Conservation (phyloP, 805 yeast species). For the Scheffersomyces amazonensis region DNA sequence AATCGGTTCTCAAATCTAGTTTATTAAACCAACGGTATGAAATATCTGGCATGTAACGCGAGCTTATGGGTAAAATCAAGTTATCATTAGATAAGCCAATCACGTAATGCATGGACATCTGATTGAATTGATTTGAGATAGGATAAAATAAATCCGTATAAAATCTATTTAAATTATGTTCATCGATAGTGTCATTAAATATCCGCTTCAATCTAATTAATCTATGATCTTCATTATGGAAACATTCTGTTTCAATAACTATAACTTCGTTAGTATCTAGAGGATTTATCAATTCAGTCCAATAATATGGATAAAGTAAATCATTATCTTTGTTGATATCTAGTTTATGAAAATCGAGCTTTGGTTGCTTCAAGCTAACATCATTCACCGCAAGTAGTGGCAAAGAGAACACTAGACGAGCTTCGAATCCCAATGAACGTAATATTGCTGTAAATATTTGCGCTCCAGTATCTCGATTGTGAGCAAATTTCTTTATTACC, state of each 20-base stretch:
- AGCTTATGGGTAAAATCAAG: constrained; percentile 22
- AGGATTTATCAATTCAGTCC: constrained; percentile 36
- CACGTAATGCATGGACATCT: constrained; percentile 30
- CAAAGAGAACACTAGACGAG: constrained; percentile 28
- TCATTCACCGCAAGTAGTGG: constrained; percentile 19
- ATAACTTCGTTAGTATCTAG: constrained; percentile 19
- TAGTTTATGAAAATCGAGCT: constrained; percentile 15
- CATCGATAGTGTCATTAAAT: not conserved
- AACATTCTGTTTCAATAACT: constrained; percentile 25
- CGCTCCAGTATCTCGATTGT: constrained; percentile 32
- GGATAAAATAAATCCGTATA: constrained; percentile 20
- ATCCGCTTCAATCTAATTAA: constrained; percentile 18
- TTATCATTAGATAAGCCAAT: constrained; percentile 15
- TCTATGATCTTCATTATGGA: constrained; percentile 23
- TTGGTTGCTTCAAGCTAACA: constrained; percentile 18
- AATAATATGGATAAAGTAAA: constrained; percentile 31
- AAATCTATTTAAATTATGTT: not conserved
- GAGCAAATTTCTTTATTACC: constrained; percentile 18
- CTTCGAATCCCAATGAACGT: constrained; percentile 25
- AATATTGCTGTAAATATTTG: constrained; percentile 28
- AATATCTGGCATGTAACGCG: constrained; percentile 30
- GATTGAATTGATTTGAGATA: constrained; percentile 16
- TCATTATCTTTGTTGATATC: constrained; percentile 26
- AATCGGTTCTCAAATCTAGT: constrained; percentile 25
- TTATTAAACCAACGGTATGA: constrained; percentile 25